phyloP scores from a whole-genome alignment of 805 yeast genomes.

The Tetrapisispora pingtungensis region DNA sequence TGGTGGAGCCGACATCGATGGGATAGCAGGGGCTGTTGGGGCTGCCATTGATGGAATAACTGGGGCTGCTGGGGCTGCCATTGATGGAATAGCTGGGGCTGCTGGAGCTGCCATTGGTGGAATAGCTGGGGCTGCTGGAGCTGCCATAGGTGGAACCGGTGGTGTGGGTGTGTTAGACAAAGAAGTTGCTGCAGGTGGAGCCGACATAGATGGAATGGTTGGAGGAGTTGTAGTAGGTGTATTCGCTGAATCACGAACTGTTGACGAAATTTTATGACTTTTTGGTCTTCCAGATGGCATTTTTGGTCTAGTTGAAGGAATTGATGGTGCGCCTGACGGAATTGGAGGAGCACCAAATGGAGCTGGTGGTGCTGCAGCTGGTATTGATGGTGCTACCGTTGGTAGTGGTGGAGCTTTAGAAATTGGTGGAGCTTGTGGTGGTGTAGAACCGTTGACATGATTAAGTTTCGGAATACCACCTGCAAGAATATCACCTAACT shows the following conservation, averaged over 20 bases:
- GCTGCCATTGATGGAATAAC: constrained; percentile 5
- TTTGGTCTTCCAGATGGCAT: constrained; percentile 11
- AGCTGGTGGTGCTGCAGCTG: constrained; percentile 10
- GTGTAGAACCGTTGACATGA: constrained; percentile 9
- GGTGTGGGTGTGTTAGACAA: constrained; percentile 9
- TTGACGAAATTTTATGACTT: constrained; percentile 7
- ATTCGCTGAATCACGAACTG: constrained; percentile 10
- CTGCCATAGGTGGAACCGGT: constrained; percentile 7
- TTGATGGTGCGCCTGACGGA: constrained; percentile 4
- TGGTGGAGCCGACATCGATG: no score
- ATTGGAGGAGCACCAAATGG: constrained; percentile 5
- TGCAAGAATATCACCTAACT: constrained; percentile 35
- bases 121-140: constrained; percentile 13
- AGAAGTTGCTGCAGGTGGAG: constrained; percentile 6
- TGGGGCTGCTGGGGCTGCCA: constrained; percentile 2
- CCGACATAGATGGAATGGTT: constrained; percentile 22
- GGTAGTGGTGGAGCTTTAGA: constrained; percentile 6
- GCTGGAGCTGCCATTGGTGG: constrained; percentile 4
- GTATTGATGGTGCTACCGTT: constrained; percentile 7
- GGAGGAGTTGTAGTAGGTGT: constrained; percentile 2
- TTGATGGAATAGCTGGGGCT: constrained; percentile 6
- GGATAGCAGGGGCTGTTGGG: constrained; percentile 1
- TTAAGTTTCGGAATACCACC: constrained; percentile 72
- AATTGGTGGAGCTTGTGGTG: constrained; percentile 5
- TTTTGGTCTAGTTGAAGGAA: constrained; percentile 8